phyloP scores from a whole-genome alignment of 106 monocot species.

The Ottelia alismoides region DNA sequence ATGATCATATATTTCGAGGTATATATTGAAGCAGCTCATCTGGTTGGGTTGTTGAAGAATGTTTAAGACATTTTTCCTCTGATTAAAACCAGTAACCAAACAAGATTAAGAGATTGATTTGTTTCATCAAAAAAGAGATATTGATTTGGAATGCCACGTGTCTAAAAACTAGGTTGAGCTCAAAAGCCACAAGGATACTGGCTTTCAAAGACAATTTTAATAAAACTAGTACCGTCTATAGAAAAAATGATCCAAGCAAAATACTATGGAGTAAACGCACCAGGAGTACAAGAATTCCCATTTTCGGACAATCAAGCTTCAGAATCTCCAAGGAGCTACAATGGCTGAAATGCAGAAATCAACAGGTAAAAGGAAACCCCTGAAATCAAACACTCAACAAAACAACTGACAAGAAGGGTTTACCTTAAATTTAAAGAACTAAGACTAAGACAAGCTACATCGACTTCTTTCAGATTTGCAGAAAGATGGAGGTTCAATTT shows the following conservation, averaged over 20 bases:
- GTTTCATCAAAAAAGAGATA: too few relatives aligned
- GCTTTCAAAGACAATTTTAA: background rate
- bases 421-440: constrained; percentile 78
- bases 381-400: background rate
- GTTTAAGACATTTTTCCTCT: too few relatives aligned
- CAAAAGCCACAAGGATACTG: background rate
- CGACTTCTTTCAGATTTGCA: constrained; percentile 82
- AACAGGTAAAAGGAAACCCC: background rate
- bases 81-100: background rate
- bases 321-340: constrained; percentile 81
- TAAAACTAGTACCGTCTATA: background rate
- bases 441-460: constrained; percentile 67
- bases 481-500: constrained; percentile 81
- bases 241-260: background rate
- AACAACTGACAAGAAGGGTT: constrained; percentile 1
- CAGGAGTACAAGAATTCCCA: constrained; percentile 64
- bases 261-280: constrained; percentile 14
- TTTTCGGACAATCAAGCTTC: constrained; percentile 73
- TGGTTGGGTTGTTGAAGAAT: too few relatives aligned
- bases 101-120: too few relatives aligned
- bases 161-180: too few relatives aligned
- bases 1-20: too few relatives aligned
- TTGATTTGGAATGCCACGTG: too few relatives aligned
- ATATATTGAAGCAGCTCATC: too few relatives aligned
- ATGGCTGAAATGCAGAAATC: constrained; percentile 32